Base-by-base conservation (phyloP, 371 early-diverging fungal genomes). In the Chytridiales sp. region DNA sequence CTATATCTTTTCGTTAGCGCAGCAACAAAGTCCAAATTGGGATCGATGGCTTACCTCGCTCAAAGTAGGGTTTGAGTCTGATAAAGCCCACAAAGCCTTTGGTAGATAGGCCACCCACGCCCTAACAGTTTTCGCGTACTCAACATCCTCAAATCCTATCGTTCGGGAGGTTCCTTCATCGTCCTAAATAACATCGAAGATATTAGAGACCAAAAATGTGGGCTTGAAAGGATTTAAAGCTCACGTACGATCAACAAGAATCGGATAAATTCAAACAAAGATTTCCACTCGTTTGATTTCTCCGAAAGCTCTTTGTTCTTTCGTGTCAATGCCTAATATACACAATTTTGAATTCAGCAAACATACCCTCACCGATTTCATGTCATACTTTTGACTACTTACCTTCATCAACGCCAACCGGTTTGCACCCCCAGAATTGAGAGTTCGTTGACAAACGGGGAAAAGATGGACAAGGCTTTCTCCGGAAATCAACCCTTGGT, bases 51-150 rank as follows among this genome's bases (percentile, higher is more conserved):
- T 13, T n/a, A 53, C 53, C 53, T 39, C n/a, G 41, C 39, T 59
- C 21, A 39, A 21, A 6, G 31, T 4, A 15, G 22, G 27, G 31
- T 59, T 59, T 6, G 41, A 49, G 19, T 4, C 17, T 11, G 26
- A 29, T 29, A 59, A 39, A 40, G 26, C 15, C 60, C 60, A 59
- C n/a, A 59, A 4, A 6, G 60, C 49, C 30, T 42, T 49, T 59
- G 60, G 60, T 0, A 59, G 24, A 31, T 49, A 50, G 9, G 38
- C 11, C 11, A 40, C 17, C 50, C 41, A 59, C 1, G 39, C 48
- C 19, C n/a, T n/a, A n/a, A n/a, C n/a, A n/a, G n/a, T n/a, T n/a
- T n/a, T n/a, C n/a, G n/a, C n/a, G n/a, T n/a, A n/a, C n/a, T n/a
- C n/a, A n/a, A n/a, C n/a, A n/a, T n/a, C n/a, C n/a, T n/a, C n/a